phyloP scores from a whole-genome alignment of 192 early-diverging fungal species.

The Coemansia sp. region DNA sequence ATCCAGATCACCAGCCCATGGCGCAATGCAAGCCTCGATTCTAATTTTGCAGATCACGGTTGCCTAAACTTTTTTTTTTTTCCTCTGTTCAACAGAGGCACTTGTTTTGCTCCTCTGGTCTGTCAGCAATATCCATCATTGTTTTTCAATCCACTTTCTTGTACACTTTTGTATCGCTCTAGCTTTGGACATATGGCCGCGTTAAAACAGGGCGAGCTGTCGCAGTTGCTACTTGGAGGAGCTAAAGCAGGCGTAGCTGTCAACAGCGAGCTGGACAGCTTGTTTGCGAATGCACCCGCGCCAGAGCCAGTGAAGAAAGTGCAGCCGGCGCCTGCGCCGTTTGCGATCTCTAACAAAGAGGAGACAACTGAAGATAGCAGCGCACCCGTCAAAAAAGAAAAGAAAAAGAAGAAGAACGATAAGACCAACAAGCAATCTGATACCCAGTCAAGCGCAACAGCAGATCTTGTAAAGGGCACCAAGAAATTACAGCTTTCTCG shows the following conservation, averaged over 20 bases:
- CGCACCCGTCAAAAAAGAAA: conserved; percentile 3
- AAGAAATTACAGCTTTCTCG: conserved; percentile 3
- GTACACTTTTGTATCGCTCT: background rate
- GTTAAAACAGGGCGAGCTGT: conserved; percentile 35
- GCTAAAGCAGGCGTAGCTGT: conserved; percentile 36
- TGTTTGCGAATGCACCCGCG: conserved; percentile 60
- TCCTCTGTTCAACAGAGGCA: background rate
- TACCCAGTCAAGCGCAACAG: background rate
- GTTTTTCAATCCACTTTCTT: background rate
- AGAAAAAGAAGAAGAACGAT: conserved; percentile 7
- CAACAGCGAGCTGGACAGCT: conserved; percentile 57
- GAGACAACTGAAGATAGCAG: background rate
- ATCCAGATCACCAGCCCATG: background rate
- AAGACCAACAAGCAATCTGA: background rate
- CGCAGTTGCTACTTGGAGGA: conserved; percentile 37
- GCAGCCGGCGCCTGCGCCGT: conserved; percentile 2
- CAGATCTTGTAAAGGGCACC: background rate
- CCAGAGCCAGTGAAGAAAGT: conserved; percentile 20
- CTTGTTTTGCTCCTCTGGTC: conserved; percentile 5
- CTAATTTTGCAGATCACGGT: background rate
- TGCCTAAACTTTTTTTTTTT: background rate
- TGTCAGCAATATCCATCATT: background rate
- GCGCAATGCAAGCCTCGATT: background rate
- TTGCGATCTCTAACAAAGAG: background rate
- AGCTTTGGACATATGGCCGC: conserved; percentile 7